Base-by-base conservation (phyloP, 345 rosid species). In the Euphorbia lathyris region DNA sequence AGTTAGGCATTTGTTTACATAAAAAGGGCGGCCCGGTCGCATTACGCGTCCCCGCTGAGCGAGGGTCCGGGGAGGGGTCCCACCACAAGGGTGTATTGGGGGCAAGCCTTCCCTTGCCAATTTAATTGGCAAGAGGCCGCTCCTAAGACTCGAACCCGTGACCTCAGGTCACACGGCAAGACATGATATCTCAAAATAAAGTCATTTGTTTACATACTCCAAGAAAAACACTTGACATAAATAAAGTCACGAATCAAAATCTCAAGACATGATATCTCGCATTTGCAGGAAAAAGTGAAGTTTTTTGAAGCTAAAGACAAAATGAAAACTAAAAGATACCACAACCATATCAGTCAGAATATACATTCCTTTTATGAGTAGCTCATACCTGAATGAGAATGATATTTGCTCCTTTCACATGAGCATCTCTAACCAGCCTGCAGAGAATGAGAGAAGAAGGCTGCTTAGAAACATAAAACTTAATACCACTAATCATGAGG, bases 301-400 rank as follows among this genome's bases (percentile, higher is more conserved):
- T 47, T 7, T 16, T 65, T 22, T 19, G 12, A 65, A 47, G n/a
- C 48, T 27, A 17, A 27, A 19, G 38, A 23, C 22, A 63, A 17
- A 29, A 22, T 19, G 32, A 19, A 27, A 58, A 17, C 3, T 29
- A 26, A 26, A 20, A 23, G 3, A 34, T 20, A 53, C 20, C 38
- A 8, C 2, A 36, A 36, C 27, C 32, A 14, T 17, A 52, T 13
- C 40, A 23, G 5, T n/a, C 12, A 59, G 7, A 59, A 1, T 17
- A 60, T 11, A 34, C 45, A 7, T 2, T 32, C 3, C 0, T 60
- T 29, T 58, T 30, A 58, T 14, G 64, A 34, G 16, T 19, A 5
- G 66, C 52, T 69, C 22, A 47, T 51, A 84, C 99, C 97, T 92
- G 97, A 81, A 95, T 84, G 74, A 92, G 99, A 84, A 95, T 81